Conservation (phyloP, 2,329 filamentous ascomycete genomes). For the Epichloe coenophiala region DNA sequence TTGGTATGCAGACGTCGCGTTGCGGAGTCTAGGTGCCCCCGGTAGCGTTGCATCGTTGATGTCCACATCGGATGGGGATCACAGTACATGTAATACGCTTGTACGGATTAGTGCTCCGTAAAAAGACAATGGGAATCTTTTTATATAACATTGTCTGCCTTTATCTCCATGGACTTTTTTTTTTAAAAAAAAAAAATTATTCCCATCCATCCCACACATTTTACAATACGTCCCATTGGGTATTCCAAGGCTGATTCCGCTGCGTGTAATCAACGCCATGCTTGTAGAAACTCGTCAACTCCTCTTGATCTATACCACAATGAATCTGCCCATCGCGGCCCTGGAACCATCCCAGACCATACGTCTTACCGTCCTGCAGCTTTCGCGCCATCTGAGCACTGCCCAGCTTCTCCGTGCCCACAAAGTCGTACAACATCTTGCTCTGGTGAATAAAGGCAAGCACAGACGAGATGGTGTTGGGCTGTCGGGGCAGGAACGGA, state of each 20-base stretch:
- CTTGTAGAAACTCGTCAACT: slow-evolving; percentile 50
- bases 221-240: slow-evolving; percentile 24
- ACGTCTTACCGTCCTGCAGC: slow-evolving; percentile 48
- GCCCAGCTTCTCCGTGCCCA: slow-evolving; percentile 51
- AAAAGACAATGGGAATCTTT: too few relatives aligned
- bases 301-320: slow-evolving; percentile 67
- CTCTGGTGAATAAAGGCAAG: slow-evolving; percentile 68
- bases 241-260: slow-evolving; percentile 39
- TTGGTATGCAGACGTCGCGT: too few relatives aligned
- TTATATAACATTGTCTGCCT: too few relatives aligned
- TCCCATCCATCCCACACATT: neutral
- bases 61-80: too few relatives aligned
- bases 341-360: slow-evolving; percentile 64
- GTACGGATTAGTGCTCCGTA: too few relatives aligned
- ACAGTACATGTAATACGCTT: too few relatives aligned
- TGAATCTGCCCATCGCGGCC: slow-evolving; percentile 62
- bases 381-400: slow-evolving; percentile 46
- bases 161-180: too few relatives aligned
- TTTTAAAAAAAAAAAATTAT: too few relatives aligned
- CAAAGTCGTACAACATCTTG: slow-evolving; percentile 67
- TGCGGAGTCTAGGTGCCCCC: too few relatives aligned
- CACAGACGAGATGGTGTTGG: slow-evolving; percentile 63
- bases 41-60: too few relatives aligned
- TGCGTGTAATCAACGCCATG: slow-evolving; percentile 41
- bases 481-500: slow-evolving; percentile 64